Evolutionary conservation across 1,284 basidiomycete genomes (phyloP).

Genomic region (Ustilago bromivora): DNA sequence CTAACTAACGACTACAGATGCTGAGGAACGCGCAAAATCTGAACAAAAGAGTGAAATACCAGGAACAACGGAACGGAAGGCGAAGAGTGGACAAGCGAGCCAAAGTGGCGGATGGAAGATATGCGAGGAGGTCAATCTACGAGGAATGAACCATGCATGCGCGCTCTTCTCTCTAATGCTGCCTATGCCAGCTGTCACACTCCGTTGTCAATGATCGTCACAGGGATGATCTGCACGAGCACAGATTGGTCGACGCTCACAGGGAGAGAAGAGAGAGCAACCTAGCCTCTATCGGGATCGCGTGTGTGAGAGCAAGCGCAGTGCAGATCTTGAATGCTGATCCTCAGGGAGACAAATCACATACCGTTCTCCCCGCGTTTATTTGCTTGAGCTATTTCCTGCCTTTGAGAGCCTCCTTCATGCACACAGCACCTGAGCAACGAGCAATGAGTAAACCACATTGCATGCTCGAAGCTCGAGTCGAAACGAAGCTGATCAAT

Average conservation of each 20-base stretch:
- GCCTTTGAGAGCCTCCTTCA: not conserved
- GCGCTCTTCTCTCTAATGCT: not conserved
- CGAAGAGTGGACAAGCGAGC: not conserved
- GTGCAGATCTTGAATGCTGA: constrained; percentile 1
- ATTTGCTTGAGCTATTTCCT: constrained; percentile 11
- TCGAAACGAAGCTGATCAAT: not conserved
- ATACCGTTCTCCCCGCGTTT: constrained; percentile 20
- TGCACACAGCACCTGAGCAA: not conserved
- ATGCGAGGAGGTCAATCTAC: constrained; percentile 28
- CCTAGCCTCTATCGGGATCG: not conserved
- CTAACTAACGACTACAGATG: not conserved
- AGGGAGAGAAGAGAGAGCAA: not conserved
- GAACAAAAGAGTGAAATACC: constrained; percentile 11
- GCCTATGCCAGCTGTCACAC: constrained; percentile 11
- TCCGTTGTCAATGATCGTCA: not conserved
- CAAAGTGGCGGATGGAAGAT: constrained; percentile 10
- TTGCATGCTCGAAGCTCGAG: not conserved
- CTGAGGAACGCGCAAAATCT: constrained; percentile 22
- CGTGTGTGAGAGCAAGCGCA: not conserved
- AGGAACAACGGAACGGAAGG: constrained; percentile 18
- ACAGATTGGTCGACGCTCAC: not conserved
- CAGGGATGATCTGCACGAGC: not conserved
- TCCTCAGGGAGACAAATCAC: constrained; percentile 18
- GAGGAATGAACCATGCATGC: constrained; percentile 30
- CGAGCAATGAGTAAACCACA: not conserved